A percentile compares a stretch with the other conserved stretches of the same genome.
Evolutionary conservation across 1,284 basidiomycete species (phyloP).

Genomic region (Prillingera fragicola): DNA sequence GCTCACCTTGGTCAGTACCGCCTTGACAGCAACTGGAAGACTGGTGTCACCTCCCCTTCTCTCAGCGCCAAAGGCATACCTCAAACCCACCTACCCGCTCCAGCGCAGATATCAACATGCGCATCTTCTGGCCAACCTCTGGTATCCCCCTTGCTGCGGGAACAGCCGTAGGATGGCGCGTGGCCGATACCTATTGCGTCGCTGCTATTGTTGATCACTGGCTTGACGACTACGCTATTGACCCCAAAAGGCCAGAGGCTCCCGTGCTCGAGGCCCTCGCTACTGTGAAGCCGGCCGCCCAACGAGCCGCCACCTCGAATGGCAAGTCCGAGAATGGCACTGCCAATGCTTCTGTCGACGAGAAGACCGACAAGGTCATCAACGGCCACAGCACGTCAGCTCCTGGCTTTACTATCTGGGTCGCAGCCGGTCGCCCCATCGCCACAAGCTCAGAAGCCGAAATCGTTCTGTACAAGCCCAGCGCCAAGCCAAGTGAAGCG

Average conservation of each 20-base stretch:
- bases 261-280: background rate
- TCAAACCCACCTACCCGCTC: no score
- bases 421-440: constrained; percentile 5
- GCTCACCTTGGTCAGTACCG: no score
- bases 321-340: no score
- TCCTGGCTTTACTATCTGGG: constrained; percentile 1
- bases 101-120: no score
- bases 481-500: no score
- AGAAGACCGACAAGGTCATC: background rate
- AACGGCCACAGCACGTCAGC: background rate
- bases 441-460: constrained; percentile 18
- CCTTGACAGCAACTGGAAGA: no score
- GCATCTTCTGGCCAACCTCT: constrained; percentile 33
- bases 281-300: background rate
- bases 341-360: no score
- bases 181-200: constrained; percentile 20
- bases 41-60: no score
- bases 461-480: constrained; percentile 29
- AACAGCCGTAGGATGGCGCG: constrained; percentile 27
- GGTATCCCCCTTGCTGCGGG: constrained; percentile 13
- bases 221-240: constrained; percentile 3
- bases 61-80: no score
- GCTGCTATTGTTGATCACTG: constrained; percentile 23
- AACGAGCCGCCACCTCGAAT: no score
- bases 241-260: background rate